Evolutionary conservation across 768 basidiomycete species (phyloP).

Genomic region (Vararia minispora): DNA sequence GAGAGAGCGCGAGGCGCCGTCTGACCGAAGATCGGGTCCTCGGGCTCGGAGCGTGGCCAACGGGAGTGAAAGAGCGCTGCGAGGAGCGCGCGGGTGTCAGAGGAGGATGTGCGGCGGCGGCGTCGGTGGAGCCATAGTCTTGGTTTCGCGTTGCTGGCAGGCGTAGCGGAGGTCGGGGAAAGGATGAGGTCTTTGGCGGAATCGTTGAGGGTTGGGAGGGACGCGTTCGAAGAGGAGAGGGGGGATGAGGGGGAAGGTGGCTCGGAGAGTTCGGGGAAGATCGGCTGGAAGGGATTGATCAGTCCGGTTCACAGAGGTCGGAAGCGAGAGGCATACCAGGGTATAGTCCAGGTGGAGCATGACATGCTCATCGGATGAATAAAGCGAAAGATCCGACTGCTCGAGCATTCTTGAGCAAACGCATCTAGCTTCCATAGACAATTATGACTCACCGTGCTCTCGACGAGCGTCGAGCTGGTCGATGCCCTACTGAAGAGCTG

Average conservation of each 20-base stretch:
- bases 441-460: slow-evolving; percentile 9
- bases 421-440: too few relatives aligned
- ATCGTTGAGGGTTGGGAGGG: slow-evolving; percentile 10
- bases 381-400: slow-evolving; percentile 3
- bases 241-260: slow-evolving; percentile 16
- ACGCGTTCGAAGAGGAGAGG: slow-evolving; percentile 9
- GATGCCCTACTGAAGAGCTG: slow-evolving; percentile 12
- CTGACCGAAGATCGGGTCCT: slow-evolving; percentile 14
- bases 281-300: slow-evolving; percentile 9
- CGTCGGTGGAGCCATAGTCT: slow-evolving; percentile 40
- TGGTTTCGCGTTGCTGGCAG: slow-evolving; percentile 17
- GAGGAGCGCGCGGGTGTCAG: slow-evolving; percentile 10
- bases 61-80: slow-evolving; percentile 11
- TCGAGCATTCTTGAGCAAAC: slow-evolving; percentile 1
- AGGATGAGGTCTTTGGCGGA: slow-evolving; percentile 11
- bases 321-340: slow-evolving; percentile 5
- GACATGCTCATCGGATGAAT: slow-evolving; percentile 8
- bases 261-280: slow-evolving; percentile 12
- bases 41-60: slow-evolving; percentile 13
- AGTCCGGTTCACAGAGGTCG: slow-evolving; percentile 3
- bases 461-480: slow-evolving; percentile 12
- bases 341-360: slow-evolving; percentile 14
- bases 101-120: slow-evolving; percentile 22
- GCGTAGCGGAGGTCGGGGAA: slow-evolving; percentile 16
- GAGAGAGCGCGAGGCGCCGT: slow-evolving; percentile 13